These are phyloP conservation scores for Lathyrus oleraceus DNA, from an alignment of 306 rosid species.

Conservation along the genomic window DNA sequence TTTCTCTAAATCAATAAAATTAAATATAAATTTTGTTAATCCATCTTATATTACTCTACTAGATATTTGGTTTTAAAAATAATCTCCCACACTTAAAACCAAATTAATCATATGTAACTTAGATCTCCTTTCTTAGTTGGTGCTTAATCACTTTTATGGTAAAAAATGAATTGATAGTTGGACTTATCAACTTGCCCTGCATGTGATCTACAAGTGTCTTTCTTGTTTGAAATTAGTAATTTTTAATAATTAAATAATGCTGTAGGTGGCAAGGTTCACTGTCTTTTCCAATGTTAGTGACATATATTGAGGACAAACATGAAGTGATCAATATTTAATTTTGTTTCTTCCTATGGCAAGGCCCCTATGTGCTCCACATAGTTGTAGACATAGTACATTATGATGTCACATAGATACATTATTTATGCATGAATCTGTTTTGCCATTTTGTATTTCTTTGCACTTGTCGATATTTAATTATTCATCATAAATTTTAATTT, in stretches of 20 bases:
- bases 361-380: slow-evolving; percentile 22
- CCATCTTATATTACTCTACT: no score
- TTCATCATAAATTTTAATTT: background rate
- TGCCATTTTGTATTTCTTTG: background rate
- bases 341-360: slow-evolving; percentile 21
- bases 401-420: slow-evolving; percentile 4
- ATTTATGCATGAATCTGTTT: slow-evolving; percentile 30
- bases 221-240: no score
- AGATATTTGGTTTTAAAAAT: no score
- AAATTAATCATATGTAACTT: no score
- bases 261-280: background rate
- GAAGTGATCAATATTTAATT: background rate
- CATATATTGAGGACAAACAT: slow-evolving; percentile 23
- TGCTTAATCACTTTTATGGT: no score
- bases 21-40: no score
- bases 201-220: no score
- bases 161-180: no score
- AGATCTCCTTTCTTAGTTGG: no score
- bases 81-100: no score
- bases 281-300: slow-evolving; percentile 30
- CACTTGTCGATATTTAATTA: background rate
- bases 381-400: background rate
- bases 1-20: no score
- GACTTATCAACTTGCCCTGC: no score
- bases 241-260: background rate